Evolutionary conservation across 225 moss, liverwort and hornwort species (phyloP).

Genomic region (Bryum argenteum): DNA sequence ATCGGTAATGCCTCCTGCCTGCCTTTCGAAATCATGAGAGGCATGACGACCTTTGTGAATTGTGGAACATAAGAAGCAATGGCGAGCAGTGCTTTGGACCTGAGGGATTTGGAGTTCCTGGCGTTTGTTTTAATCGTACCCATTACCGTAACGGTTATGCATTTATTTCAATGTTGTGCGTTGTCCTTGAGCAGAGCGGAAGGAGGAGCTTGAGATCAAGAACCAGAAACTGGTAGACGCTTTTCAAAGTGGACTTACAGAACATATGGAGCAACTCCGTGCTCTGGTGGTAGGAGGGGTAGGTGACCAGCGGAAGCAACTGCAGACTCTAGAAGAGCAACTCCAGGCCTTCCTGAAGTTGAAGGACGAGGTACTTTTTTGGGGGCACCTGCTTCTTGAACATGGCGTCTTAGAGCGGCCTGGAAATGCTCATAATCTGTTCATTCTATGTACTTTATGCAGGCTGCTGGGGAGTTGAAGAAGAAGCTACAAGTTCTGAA

Average conservation of each 20-base stretch:
- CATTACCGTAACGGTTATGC: neutral
- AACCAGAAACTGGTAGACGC: slow-evolving; percentile 67
- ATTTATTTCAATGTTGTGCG: slow-evolving; percentile 9
- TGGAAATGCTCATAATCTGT: slow-evolving; percentile 3
- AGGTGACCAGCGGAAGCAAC: slow-evolving; percentile 64
- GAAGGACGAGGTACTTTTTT: slow-evolving; percentile 61
- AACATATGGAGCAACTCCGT: slow-evolving; percentile 74
- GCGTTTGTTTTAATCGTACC: neutral
- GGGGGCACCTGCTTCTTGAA: neutral
- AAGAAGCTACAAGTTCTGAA: slow-evolving; percentile 59
- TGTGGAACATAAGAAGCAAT: too few species aligned
- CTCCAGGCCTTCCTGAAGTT: slow-evolving; percentile 60
- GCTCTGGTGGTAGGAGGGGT: slow-evolving; percentile 67
- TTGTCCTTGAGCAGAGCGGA: slow-evolving; percentile 59
- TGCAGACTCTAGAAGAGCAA: slow-evolving; percentile 67
- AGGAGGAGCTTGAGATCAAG: slow-evolving; percentile 64
- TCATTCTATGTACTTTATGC: slow-evolving; percentile 14
- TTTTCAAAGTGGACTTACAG: slow-evolving; percentile 56
- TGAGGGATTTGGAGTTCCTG: neutral
- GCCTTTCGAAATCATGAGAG: neutral
- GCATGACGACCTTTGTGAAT: too few species aligned
- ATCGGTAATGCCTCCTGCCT: slow-evolving; percentile 52
- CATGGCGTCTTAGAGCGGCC: neutral
- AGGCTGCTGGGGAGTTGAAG: slow-evolving; percentile 70
- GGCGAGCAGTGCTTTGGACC: neutral